Conservation (phyloP, 345 rosid species). For the Syzygium grande region DNA sequence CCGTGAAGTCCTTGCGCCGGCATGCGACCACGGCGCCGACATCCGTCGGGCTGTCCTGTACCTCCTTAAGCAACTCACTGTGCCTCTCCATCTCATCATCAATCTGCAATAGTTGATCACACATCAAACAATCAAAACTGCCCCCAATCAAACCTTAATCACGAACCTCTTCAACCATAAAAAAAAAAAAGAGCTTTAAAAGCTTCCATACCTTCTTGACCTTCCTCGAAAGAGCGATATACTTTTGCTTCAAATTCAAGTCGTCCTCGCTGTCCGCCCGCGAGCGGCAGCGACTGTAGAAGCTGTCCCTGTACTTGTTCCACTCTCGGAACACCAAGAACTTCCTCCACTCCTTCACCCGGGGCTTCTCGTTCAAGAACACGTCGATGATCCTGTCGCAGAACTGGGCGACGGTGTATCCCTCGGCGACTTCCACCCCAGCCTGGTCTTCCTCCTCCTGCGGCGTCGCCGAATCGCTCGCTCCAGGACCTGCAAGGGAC, state of each 20-base stretch:
- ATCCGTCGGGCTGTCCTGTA: conserved; percentile 77
- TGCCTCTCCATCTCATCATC: conserved; percentile 91
- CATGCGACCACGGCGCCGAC: conserved; percentile 61
- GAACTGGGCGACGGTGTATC: conserved; percentile 60
- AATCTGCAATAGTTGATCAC: conserved; percentile 43
- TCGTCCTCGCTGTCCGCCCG: conserved; percentile 54
- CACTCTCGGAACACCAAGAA: conserved; percentile 76
- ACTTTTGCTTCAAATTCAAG: conserved; percentile 41
- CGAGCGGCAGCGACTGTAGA: conserved; percentile 54
- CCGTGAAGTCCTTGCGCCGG: conserved; percentile 70
- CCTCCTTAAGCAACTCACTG: conserved; percentile 62
- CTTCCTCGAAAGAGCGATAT: conserved; percentile 46
- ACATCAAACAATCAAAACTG: background rate
- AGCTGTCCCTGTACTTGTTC: conserved; percentile 64
- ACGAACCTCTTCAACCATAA: background rate
- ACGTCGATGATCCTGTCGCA: conserved; percentile 75
- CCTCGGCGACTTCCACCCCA: conserved; percentile 63
- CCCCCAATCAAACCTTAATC: background rate
- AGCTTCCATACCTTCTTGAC: conserved; percentile 57
- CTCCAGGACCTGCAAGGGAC: conserved; percentile 29
- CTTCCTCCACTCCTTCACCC: conserved; percentile 74
- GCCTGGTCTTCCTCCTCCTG: conserved; percentile 32
- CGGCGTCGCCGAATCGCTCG: conserved; percentile 20
- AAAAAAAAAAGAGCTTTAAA: background rate
- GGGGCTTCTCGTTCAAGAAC: conserved; percentile 71